phyloP scores from a whole-genome alignment of 1,139 yeast genomes.

The Yamadazyma dendronema region DNA sequence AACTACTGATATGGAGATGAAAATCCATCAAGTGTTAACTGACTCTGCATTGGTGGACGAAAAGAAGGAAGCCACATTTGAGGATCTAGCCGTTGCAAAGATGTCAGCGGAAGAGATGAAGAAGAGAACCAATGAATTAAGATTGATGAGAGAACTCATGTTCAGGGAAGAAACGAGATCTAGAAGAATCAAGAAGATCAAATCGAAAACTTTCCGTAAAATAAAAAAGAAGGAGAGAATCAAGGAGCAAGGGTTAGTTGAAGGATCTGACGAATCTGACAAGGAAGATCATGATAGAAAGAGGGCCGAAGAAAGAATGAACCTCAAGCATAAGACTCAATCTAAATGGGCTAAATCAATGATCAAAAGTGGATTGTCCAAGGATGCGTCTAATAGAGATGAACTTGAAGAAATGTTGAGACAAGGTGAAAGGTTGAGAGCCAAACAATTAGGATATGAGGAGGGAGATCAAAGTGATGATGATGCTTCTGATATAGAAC shows the following conservation, averaged over 20 bases:
- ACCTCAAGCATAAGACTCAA: slow-evolving; percentile 82
- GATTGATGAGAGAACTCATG: slow-evolving; percentile 93
- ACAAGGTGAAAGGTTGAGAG: slow-evolving; percentile 75
- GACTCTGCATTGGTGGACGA: slow-evolving; percentile 73
- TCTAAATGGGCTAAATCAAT: slow-evolving; percentile 89
- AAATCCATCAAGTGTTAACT: slow-evolving; percentile 58
- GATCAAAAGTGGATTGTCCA: slow-evolving; percentile 87
- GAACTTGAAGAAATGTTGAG: slow-evolving; percentile 94
- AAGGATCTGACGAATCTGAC: slow-evolving; percentile 49
- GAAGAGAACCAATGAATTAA: slow-evolving; percentile 75
- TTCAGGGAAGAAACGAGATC: slow-evolving; percentile 92
- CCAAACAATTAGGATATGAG: slow-evolving; percentile 69
- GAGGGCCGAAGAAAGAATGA: slow-evolving; percentile 91
- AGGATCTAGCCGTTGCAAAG: slow-evolving; percentile 81
- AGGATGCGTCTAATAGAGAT: slow-evolving; percentile 77
- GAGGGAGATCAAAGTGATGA: slow-evolving; percentile 55
- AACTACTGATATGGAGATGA: slow-evolving; percentile 64
- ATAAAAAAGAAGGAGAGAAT: slow-evolving; percentile 83
- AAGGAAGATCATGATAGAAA: slow-evolving; percentile 66
- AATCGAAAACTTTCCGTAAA: slow-evolving; percentile 85
- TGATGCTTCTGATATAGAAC: slow-evolving; percentile 50
- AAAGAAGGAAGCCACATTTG: slow-evolving; percentile 75
- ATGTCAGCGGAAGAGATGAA: slow-evolving; percentile 77
- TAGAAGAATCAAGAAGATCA: slow-evolving; percentile 87
- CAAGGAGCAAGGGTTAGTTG: slow-evolving; percentile 68